Percentiles rank a stretch among this genome's conserved stretches.
Conservation (phyloP, 1,284 basidiomycete species). For the Boletellus deceptivus region DNA sequence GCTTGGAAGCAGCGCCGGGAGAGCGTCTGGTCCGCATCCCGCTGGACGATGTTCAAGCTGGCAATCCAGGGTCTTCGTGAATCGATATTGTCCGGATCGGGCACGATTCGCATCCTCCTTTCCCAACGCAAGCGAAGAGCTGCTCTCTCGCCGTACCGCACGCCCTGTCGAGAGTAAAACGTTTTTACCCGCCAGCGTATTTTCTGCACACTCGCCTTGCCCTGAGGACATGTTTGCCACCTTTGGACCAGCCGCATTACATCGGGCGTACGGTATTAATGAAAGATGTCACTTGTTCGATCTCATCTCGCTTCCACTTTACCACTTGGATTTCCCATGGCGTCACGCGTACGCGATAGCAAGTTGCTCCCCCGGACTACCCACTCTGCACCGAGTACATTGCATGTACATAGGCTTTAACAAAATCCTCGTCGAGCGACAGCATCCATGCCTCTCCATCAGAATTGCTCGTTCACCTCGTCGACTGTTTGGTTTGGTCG, state of each 20-base stretch:
- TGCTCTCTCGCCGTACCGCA: neutral
- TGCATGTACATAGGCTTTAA: no score
- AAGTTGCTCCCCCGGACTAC: neutral
- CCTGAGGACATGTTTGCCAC: no score
- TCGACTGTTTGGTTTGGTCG: conserved; percentile 5
- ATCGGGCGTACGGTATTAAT: neutral
- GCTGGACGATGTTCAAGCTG: conserved; percentile 30
- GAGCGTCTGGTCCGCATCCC: conserved; percentile 34
- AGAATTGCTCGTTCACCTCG: neutral
- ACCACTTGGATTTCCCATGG: neutral
- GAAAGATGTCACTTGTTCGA: neutral
- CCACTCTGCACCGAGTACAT: neutral
- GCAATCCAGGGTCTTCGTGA: conserved; percentile 13
- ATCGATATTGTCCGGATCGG: neutral
- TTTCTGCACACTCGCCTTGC: no score
- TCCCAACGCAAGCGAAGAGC: neutral
- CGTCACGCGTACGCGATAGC: neutral
- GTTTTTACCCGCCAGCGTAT: no score
- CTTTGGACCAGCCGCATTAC: neutral
- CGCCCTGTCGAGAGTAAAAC: neutral
- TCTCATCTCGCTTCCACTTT: neutral
- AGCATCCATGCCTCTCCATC: neutral
- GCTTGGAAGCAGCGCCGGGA: conserved; percentile 14
- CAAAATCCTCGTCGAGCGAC: no score
- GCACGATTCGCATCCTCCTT: neutral